phyloP scores from a whole-genome alignment of 2,329 filamentous ascomycete species.

The Geosmithia flava region DNA sequence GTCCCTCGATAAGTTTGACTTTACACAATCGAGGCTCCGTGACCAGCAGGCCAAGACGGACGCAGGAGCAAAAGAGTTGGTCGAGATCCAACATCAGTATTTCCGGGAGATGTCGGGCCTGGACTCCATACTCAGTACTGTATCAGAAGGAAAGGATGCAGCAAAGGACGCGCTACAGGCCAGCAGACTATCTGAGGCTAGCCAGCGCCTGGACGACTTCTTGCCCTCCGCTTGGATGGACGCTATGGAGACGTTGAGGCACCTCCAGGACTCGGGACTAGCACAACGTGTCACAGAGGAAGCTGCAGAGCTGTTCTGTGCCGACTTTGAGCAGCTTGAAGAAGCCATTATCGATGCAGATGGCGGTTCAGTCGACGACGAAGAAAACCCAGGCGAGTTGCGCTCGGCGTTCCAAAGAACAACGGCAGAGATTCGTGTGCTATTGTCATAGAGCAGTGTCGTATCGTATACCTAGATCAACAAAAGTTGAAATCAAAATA shows the following conservation, averaged over 20 bases:
- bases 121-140: not conserved
- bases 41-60: constrained; percentile 46
- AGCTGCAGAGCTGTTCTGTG: constrained; percentile 73
- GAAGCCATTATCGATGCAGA: constrained; percentile 32
- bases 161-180: constrained; percentile 35
- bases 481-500: not conserved
- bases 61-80: constrained; percentile 42
- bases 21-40: constrained; percentile 43
- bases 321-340: constrained; percentile 60
- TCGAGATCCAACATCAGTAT: constrained; percentile 58
- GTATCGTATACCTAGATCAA: not conserved
- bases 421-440: constrained; percentile 44
- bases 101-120: constrained; percentile 68
- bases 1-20: constrained; percentile 47
- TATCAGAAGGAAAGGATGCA: constrained; percentile 25
- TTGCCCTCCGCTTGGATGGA: constrained; percentile 89
- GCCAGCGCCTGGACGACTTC: constrained; percentile 77
- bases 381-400: constrained; percentile 9
- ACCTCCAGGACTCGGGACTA: constrained; percentile 58
- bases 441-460: constrained; percentile 31
- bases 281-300: constrained; percentile 69
- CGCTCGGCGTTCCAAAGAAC: constrained; percentile 42
- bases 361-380: constrained; percentile 12
- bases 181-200: constrained; percentile 47
- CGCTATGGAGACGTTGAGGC: constrained; percentile 67